A percentile compares a stretch with the other conserved stretches of the same genome.
phyloP scores from a whole-genome alignment of 2,329 filamentous ascomycete genomes.

The Periglandula ipomoeae region DNA sequence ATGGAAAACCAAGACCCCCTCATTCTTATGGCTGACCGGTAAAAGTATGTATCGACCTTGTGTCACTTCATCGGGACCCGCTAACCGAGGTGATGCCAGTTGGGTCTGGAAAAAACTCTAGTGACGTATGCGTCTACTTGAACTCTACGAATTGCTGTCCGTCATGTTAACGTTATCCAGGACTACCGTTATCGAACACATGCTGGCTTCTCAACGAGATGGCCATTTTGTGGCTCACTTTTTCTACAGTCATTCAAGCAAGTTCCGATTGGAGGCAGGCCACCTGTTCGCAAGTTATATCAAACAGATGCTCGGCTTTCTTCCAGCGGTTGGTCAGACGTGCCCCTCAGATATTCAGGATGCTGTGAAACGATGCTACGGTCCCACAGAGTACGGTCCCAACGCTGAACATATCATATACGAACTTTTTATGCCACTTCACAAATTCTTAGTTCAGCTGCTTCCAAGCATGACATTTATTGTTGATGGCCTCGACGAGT shows the following conservation, averaged over 20 bases:
- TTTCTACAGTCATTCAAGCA: background rate
- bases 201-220: background rate
- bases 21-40: background rate
- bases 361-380: background rate
- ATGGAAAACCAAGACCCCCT: background rate
- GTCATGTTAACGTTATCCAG: background rate
- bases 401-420: background rate
- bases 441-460: background rate
- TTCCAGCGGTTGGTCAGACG: background rate
- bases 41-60: background rate
- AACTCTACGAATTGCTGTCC: background rate
- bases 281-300: background rate
- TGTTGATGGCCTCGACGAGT: slow-evolving; percentile 1
- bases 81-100: background rate
- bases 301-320: background rate
- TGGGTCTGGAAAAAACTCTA: background rate
- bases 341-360: background rate
- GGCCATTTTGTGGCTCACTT: slow-evolving; percentile 2
- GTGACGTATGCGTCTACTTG: background rate
- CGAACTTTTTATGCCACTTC: background rate
- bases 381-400: background rate
- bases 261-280: background rate
- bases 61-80: background rate
- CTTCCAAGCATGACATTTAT: background rate
- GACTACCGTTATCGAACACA: background rate